Evolutionary conservation across 352 stramenopile species (phyloP).

Genomic region (Aphanomyces cochlioides): DNA sequence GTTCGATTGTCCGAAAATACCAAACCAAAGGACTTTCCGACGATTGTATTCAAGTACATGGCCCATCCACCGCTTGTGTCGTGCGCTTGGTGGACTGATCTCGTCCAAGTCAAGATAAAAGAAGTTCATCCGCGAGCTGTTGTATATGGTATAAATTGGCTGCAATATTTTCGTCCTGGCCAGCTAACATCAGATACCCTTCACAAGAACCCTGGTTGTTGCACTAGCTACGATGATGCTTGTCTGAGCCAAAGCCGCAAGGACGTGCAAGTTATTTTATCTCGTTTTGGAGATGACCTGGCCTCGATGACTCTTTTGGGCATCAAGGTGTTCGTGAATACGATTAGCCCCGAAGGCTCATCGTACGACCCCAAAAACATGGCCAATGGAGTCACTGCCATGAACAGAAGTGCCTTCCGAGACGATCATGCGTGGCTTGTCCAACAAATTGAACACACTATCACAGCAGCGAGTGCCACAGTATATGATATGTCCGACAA

Average conservation of each 20-base stretch:
- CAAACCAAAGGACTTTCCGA: conserved; percentile 3
- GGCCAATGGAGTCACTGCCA: not conserved
- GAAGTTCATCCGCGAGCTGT: not conserved
- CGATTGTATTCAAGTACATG: conserved; percentile 19
- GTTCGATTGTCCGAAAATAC: not conserved
- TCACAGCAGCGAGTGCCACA: conserved; percentile 3
- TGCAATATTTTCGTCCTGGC: not conserved
- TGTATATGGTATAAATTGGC: not conserved
- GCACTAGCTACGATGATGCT: not conserved
- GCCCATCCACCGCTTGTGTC: not conserved
- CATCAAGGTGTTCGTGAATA: conserved; percentile 28
- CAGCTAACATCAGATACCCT: not conserved
- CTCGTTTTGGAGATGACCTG: conserved; percentile 2
- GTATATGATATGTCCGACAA: conserved; percentile 27
- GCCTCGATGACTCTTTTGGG: conserved; percentile 7
- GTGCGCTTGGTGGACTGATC: not conserved
- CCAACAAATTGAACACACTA: conserved; percentile 17
- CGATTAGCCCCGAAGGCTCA: conserved; percentile 17
- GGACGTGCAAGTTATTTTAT: conserved; percentile 12
- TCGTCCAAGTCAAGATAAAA: conserved; percentile 25
- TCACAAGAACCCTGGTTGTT: conserved; percentile 5
- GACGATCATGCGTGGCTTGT: conserved; percentile 13
- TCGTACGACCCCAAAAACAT: conserved; percentile 16
- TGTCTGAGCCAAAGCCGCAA: conserved; percentile 17
- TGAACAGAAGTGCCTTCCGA: not conserved